phyloP scores from a whole-genome alignment of 2,329 filamentous ascomycete genomes.

The Alternaria angustiovoidea region DNA sequence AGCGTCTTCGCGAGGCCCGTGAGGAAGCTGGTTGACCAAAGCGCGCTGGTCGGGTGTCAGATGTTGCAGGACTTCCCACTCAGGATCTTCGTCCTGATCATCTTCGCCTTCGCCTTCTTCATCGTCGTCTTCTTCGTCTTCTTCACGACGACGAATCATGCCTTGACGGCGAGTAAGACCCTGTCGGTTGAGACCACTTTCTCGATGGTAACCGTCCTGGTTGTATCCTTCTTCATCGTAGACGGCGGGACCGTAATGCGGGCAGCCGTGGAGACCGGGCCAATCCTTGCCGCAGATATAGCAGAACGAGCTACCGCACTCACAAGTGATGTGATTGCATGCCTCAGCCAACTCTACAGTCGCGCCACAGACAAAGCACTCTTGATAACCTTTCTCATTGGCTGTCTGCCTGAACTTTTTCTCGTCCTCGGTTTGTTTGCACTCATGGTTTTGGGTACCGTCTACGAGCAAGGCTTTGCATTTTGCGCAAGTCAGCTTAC shows the following conservation, averaged over 20 bases:
- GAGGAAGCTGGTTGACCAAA: slow-evolving; percentile 18
- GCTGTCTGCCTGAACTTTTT: slow-evolving; percentile 35
- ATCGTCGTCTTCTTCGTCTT: slow-evolving; percentile 19
- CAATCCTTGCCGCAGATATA: slow-evolving; percentile 45
- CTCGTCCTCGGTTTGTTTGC: slow-evolving; percentile 32
- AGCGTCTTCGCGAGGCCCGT: slow-evolving; percentile 18
- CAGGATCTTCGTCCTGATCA: slow-evolving; percentile 10
- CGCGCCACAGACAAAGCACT: slow-evolving; percentile 36
- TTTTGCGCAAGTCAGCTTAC: slow-evolving; percentile 30
- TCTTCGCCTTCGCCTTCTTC: slow-evolving; percentile 4
- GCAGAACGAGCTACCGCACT: slow-evolving; percentile 43
- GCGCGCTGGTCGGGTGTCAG: slow-evolving; percentile 19
- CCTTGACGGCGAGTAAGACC: slow-evolving; percentile 31
- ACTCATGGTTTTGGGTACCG: slow-evolving; percentile 24
- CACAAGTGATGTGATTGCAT: slow-evolving; percentile 47
- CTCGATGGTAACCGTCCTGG: slow-evolving; percentile 40
- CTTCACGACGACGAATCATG: slow-evolving; percentile 3
- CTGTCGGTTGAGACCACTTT: slow-evolving; percentile 36
- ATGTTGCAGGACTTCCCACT: slow-evolving; percentile 28
- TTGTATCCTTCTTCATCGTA: slow-evolving; percentile 47
- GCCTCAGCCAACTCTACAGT: slow-evolving; percentile 43
- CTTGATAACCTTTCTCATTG: slow-evolving; percentile 38
- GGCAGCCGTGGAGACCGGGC: slow-evolving; percentile 41
- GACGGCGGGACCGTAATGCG: slow-evolving; percentile 37
- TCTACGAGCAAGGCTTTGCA: slow-evolving; percentile 33